Base-by-base conservation (phyloP, 73 alveolate species). In the Uronychia setigera region DNA sequence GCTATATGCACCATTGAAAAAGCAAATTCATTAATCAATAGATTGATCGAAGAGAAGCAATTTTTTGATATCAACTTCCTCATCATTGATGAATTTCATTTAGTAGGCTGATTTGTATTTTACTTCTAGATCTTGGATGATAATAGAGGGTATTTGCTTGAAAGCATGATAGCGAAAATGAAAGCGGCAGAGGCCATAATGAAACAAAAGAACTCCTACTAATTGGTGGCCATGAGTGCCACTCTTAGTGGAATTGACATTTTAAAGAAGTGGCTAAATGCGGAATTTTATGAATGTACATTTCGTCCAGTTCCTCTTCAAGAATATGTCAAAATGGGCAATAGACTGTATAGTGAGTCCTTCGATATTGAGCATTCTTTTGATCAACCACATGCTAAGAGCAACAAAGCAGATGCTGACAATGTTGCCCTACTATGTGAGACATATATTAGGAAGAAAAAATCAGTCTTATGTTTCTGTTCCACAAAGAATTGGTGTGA, bases 1-100 rank as follows among this genome's bases (percentile, higher is more conserved):
- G 95, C 96, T 0, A 84, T 93, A 19, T 93, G 96, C 81, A 91
- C 98, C 34, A 92, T 93, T 1, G 98, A 93, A 59, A 93, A 93
- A 77, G 98, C 98, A 25, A 90, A 91, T 74, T 78, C 93, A 11
- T 33, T 93, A 31, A 28, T 93, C 35, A 93, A 93, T 83, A 58
- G 87, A 74, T 74, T 90, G 78, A 90, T 90, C 33, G 98, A 91
- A 77, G 96, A 93, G 46, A 81, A 82, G 29, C 76, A 35, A 60
- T 92, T 60, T 34, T 33, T 87, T 57, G 87, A 83, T 29, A 46
- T 90, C 74, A 85, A 84, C 46, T 84, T 88, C 19, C 81, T 91
- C 78, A 91, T 93, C 78, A 87, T 93, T 14, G 96, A 87, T 91
- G 95, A 93, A 59, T 87, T 89, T 60, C 97, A 89, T 77, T 32